A percentile compares a stretch with the other conserved stretches of the same genome.
These are phyloP conservation scores for Mycena filopes DNA, from an alignment of 768 basidiomycete species.

Conservation along the genomic window DNA sequence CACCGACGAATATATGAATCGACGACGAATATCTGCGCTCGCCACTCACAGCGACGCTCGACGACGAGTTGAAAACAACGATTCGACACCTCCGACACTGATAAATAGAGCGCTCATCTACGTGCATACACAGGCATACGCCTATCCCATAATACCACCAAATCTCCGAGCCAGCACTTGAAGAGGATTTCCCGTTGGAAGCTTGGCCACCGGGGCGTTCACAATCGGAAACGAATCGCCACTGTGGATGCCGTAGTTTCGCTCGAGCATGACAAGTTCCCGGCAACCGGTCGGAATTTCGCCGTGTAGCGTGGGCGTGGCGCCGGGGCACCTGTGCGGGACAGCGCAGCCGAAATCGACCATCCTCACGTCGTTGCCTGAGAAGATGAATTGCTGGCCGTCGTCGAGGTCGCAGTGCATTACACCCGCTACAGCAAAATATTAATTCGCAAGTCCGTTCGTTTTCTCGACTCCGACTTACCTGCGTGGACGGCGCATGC, in stretches of 20 bases:
- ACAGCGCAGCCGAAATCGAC: constrained; percentile 26
- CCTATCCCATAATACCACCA: constrained; percentile 1
- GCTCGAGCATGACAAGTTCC: constrained; percentile 13
- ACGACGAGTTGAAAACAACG: too few species aligned
- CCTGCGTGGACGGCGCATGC: constrained; percentile 25
- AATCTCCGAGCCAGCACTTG: constrained; percentile 3
- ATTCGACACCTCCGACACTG: too few species aligned
- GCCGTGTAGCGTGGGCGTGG: constrained; percentile 15
- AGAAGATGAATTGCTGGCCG: constrained; percentile 18
- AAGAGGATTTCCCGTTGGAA: constrained; percentile 2
- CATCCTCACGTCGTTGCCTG: constrained; percentile 17
- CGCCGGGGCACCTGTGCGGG: constrained; percentile 14
- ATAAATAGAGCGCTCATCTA: too few species aligned
- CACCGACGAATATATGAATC: too few species aligned
- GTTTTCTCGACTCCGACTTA: neutral
- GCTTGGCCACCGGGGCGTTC: neutral
- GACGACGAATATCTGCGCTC: too few species aligned
- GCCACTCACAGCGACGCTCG: too few species aligned
- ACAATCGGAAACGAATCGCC: neutral
- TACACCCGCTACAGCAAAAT: constrained; percentile 15
- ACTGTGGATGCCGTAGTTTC: constrained; percentile 14
- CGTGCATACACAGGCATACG: too few species aligned
- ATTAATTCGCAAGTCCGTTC: neutral
- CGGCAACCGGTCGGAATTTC: neutral
- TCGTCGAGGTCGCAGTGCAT: constrained; percentile 17